These are phyloP conservation scores for Sporisorium reilianum DNA, from an alignment of 1,284 basidiomycete species.

Conservation along the genomic window DNA sequence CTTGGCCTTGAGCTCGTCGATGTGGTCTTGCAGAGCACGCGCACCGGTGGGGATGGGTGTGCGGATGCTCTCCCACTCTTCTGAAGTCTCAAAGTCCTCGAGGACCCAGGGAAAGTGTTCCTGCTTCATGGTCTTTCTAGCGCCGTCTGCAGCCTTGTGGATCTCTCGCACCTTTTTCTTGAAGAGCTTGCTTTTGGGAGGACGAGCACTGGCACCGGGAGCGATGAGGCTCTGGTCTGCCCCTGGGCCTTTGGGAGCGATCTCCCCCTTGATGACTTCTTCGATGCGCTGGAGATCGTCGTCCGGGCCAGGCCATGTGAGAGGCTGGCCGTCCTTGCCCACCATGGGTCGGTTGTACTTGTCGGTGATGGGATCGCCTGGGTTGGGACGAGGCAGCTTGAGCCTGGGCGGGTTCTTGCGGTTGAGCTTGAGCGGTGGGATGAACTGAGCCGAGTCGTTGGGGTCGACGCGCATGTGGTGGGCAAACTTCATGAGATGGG, in stretches of 20 bases:
- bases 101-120: constrained; percentile 68
- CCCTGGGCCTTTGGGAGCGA: constrained; percentile 38
- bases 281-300: constrained; percentile 54
- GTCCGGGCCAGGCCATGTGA: constrained; percentile 54
- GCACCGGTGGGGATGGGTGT: constrained; percentile 57
- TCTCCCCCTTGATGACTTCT: constrained; percentile 44
- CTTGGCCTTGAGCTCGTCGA: constrained; percentile 47
- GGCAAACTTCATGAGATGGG: constrained; percentile 66
- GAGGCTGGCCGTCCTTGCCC: constrained; percentile 55
- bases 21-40: constrained; percentile 50
- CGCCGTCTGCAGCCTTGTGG: constrained; percentile 63
- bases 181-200: constrained; percentile 56
- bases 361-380: constrained; percentile 63
- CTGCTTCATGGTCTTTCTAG: constrained; percentile 64
- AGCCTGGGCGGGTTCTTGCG: constrained; percentile 66
- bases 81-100: constrained; percentile 66
- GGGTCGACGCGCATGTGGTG: constrained; percentile 64
- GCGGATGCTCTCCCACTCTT: constrained; percentile 65
- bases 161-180: constrained; percentile 66
- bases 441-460: constrained; percentile 58
- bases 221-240: constrained; percentile 54
- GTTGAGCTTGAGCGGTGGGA: constrained; percentile 67
- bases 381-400: constrained; percentile 59
- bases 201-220: constrained; percentile 44
- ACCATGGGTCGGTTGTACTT: constrained; percentile 60